Evolutionary conservation across 441 rosid genomes (phyloP), one percentile per base, ranked within the genome.

Genomic region (Isatis lusitanica): DNA sequence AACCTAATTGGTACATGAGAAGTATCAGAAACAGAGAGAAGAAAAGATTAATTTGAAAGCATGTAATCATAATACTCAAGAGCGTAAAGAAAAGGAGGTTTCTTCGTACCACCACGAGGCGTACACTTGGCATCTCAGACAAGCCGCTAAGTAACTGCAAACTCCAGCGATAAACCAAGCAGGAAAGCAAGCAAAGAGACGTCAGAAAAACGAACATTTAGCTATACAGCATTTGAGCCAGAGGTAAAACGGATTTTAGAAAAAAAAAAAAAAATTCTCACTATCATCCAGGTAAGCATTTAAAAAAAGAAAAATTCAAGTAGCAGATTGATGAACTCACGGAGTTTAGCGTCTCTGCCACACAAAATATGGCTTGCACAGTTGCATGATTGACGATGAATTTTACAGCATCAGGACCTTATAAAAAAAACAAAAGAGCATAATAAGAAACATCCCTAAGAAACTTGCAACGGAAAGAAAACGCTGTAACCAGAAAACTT

Each of bases 351-450:
- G 98, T 93, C 79, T 89, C 84, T 10, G 96, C 88, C 63, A 96
- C 93, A 81, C 98, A 96, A 78, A 96, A 96, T 80, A 96, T 83
- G 63, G 97, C 96, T 76, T 85, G 91, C 33, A 91, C 82, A 69
- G 71, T 74, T 57, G 99, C 99, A 85, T 96, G 97, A 82, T 89
- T 91, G 78, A 86, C 85, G 44, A 93, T 88, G 75, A 67, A 91
- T 79, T 87, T 91, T 71, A 93, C 99, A 77, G 99, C 97, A 81
- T 93, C 99, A 9, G 99, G 98, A 70, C 99, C 99, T 96, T 90
- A 0, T 21, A 64, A 51, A 75, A 50, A 17, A 16, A 8, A 4
- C 68, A 58, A 78, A 59, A 21, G 15, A 8, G 0, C 36, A 71
- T 11, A 68, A 15, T 69, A 40, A 58, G 61, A 79, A 26, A 39